phyloP scores from a whole-genome alignment of 345 rosid genomes.

The Turnera subulata region DNA sequence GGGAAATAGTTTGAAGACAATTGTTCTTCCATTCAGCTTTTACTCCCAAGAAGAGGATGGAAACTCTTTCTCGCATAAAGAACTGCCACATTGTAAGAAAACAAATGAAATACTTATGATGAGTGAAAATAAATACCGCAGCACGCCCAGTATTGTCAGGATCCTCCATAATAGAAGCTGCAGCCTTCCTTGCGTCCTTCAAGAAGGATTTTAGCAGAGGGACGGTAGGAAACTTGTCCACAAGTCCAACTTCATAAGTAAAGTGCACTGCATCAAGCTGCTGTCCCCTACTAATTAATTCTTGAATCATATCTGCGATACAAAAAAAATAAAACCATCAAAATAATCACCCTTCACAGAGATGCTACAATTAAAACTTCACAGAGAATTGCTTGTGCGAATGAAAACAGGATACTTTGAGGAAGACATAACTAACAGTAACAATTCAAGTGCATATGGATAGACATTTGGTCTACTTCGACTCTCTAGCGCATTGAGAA shows the following conservation, averaged over 20 bases:
- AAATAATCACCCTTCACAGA: not conserved
- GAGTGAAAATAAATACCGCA: conserved; percentile 45
- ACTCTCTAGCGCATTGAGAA: too few relatives aligned
- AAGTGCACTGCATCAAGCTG: conserved; percentile 99
- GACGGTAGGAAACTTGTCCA: conserved; percentile 77
- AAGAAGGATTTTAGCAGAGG: conserved; percentile 83
- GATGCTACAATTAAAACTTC: not conserved
- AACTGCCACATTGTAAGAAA: not conserved
- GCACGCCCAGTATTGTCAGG: conserved; percentile 81
- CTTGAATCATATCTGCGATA: conserved; percentile 75
- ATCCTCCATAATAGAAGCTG: conserved; percentile 75
- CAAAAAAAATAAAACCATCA: not conserved
- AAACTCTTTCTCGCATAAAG: conserved; percentile 1
- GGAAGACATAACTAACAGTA: not conserved
- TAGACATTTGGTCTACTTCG: too few relatives aligned
- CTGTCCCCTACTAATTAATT: conserved; percentile 82
- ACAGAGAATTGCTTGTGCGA: not conserved
- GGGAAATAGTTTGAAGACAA: not conserved
- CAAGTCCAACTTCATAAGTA: conserved; percentile 88
- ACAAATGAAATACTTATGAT: not conserved
- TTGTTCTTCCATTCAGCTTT: conserved; percentile 2
- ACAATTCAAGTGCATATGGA: too few relatives aligned
- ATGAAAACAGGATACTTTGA: not conserved
- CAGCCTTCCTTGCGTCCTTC: conserved; percentile 88
- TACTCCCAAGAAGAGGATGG: conserved; percentile 1